A percentile compares a stretch with the other conserved stretches of the same genome.
These are phyloP conservation scores for Diaporthe citrichinensis DNA, from an alignment of 2,329 filamentous ascomycete genomes.

Conservation along the genomic window DNA sequence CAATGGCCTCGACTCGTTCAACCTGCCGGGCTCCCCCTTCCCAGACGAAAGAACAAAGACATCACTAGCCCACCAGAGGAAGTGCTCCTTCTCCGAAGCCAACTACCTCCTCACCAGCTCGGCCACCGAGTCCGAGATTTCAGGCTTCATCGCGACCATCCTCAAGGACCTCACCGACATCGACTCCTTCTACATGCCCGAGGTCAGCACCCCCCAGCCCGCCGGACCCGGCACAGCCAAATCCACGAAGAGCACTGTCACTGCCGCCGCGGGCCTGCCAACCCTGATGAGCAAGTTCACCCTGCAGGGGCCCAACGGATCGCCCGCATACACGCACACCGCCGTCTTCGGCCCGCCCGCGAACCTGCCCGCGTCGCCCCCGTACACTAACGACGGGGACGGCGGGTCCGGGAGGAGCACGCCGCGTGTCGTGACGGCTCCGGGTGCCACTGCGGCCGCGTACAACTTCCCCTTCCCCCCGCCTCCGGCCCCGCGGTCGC, in stretches of 20 bases:
- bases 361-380: slow-evolving; percentile 14
- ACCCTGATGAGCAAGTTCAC: slow-evolving; percentile 30
- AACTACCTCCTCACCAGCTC: slow-evolving; percentile 71
- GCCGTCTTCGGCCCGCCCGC: slow-evolving; percentile 6
- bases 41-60: not conserved
- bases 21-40: not conserved
- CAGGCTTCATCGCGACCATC: slow-evolving; percentile 67
- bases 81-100: slow-evolving; percentile 61
- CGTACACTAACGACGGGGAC: slow-evolving; percentile 2
- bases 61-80: slow-evolving; percentile 45
- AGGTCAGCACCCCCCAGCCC: slow-evolving; percentile 44
- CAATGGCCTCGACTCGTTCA: slow-evolving; percentile 34
- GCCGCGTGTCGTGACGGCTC: slow-evolving; percentile 7
- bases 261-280: slow-evolving; percentile 4
- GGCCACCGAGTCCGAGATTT: slow-evolving; percentile 68
- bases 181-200: slow-evolving; percentile 61
- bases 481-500: slow-evolving; percentile 21
- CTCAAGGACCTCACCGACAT: slow-evolving; percentile 63
- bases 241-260: slow-evolving; percentile 35
- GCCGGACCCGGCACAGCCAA: slow-evolving; percentile 38
- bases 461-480: slow-evolving; percentile 30
- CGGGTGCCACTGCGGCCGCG: not conserved
- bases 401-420: slow-evolving; percentile 9
- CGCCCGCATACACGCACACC: slow-evolving; percentile 35
- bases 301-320: slow-evolving; percentile 10